Evolutionary conservation across 2,329 filamentous ascomycete species (phyloP).

Genomic region (Diaporthe australafricana): DNA sequence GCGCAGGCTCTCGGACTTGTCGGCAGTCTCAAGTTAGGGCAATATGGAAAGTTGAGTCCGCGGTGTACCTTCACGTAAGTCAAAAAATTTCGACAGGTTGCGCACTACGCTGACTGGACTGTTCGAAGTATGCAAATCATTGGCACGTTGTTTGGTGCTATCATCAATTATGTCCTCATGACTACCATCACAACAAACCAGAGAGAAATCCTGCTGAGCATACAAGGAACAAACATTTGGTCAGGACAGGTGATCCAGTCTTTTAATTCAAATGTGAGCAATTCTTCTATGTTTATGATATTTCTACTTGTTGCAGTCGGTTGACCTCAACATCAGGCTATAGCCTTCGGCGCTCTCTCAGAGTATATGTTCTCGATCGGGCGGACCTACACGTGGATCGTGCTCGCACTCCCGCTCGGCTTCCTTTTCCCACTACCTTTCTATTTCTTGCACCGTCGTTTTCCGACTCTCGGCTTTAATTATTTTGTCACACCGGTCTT

Average conservation of each 20-base stretch:
- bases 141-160: slow-evolving; percentile 54
- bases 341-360: slow-evolving; percentile 48
- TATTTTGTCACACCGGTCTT: slow-evolving; percentile 56
- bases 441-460: slow-evolving; percentile 48
- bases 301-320: background rate
- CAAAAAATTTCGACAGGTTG: background rate
- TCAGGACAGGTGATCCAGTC: slow-evolving; percentile 60
- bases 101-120: background rate
- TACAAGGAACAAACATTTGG: slow-evolving; percentile 59
- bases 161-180: slow-evolving; percentile 60
- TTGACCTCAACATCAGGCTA: slow-evolving; percentile 12
- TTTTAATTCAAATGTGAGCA: slow-evolving; percentile 53
- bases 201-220: slow-evolving; percentile 51
- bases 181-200: slow-evolving; percentile 57
- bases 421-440: slow-evolving; percentile 56
- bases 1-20: slow-evolving; percentile 48
- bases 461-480: slow-evolving; percentile 43
- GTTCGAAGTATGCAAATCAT: slow-evolving; percentile 49
- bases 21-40: slow-evolving; percentile 51
- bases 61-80: slow-evolving; percentile 53
- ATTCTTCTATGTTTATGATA: background rate
- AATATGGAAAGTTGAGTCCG: slow-evolving; percentile 52
- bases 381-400: slow-evolving; percentile 51
- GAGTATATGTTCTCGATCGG: slow-evolving; percentile 55
- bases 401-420: slow-evolving; percentile 55